These are phyloP conservation scores for Angophora floribunda DNA, from an alignment of 345 rosid species.

Conservation along the genomic window DNA sequence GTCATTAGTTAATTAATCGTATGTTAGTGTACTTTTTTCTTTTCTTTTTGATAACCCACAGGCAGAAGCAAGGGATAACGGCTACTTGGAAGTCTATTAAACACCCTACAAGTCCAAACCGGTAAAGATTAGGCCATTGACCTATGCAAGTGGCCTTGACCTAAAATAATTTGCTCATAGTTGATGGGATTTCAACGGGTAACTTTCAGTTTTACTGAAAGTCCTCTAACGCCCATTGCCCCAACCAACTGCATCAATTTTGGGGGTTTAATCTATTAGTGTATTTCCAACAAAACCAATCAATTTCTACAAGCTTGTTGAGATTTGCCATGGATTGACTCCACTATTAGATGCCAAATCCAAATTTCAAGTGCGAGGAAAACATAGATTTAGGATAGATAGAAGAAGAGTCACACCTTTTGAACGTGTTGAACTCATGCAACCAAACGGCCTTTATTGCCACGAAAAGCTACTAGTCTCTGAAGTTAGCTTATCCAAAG, in stretches of 20 bases:
- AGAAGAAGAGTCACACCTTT: constrained; percentile 24
- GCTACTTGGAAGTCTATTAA: background rate
- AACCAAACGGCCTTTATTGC: constrained; percentile 52
- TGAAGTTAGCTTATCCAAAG: constrained; percentile 56
- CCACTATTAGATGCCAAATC: background rate
- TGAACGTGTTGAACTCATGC: constrained; percentile 55
- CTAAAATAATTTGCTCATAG: background rate
- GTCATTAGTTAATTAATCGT: background rate
- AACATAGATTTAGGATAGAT: background rate
- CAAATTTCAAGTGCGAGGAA: background rate
- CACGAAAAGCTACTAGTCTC: constrained; percentile 54
- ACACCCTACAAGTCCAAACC: background rate
- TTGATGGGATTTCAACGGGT: background rate
- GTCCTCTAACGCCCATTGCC: background rate
- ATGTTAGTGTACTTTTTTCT: too few relatives aligned
- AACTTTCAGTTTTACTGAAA: background rate
- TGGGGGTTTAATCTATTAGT: background rate
- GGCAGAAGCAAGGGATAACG: background rate
- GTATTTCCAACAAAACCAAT: background rate
- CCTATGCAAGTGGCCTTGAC: background rate
- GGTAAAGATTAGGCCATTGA: background rate
- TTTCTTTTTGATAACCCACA: background rate
- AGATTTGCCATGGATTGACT: background rate
- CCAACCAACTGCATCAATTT: background rate
- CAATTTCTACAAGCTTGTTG: background rate